Conservation (phyloP, 768 basidiomycete species). For the Tulasnella sp. region DNA sequence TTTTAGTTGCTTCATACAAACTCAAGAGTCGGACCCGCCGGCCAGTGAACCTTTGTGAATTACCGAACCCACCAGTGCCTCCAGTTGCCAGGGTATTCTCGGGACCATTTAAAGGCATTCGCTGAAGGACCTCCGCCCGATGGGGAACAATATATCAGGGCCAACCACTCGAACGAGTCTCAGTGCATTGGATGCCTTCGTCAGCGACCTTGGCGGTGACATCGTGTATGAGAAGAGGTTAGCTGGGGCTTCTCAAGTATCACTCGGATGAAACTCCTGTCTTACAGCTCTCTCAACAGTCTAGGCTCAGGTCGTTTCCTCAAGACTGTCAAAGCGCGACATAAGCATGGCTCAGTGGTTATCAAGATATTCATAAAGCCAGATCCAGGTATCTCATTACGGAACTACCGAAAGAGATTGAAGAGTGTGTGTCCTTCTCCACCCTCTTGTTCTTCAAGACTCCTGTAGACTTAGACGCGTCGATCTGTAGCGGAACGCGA, state of each 20-base stretch:
- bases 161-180: slow-evolving; percentile 50
- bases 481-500: slow-evolving; percentile 64
- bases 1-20: too few relatives aligned
- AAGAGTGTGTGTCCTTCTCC: slow-evolving; percentile 39
- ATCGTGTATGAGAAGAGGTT: slow-evolving; percentile 89
- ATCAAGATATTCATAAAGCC: slow-evolving; percentile 93
- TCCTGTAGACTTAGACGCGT: slow-evolving; percentile 4
- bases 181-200: slow-evolving; percentile 80
- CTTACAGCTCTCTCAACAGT: slow-evolving; percentile 27
- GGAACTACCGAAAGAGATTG: slow-evolving; percentile 60
- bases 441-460: not conserved
- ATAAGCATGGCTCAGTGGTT: slow-evolving; percentile 38
- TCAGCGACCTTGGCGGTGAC: slow-evolving; percentile 78
- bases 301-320: slow-evolving; percentile 60
- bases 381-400: slow-evolving; percentile 69
- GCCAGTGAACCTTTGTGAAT: too few relatives aligned
- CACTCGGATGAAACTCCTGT: not conserved
- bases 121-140: slow-evolving; percentile 23
- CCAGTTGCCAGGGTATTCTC: too few relatives aligned
- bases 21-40: too few relatives aligned
- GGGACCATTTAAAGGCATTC: too few relatives aligned
- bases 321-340: slow-evolving; percentile 36
- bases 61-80: too few relatives aligned
- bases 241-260: slow-evolving; percentile 19
- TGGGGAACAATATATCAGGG: slow-evolving; percentile 73